phyloP scores from a whole-genome alignment of 371 early-diverging fungal species.

The Mortierella sp. region DNA sequence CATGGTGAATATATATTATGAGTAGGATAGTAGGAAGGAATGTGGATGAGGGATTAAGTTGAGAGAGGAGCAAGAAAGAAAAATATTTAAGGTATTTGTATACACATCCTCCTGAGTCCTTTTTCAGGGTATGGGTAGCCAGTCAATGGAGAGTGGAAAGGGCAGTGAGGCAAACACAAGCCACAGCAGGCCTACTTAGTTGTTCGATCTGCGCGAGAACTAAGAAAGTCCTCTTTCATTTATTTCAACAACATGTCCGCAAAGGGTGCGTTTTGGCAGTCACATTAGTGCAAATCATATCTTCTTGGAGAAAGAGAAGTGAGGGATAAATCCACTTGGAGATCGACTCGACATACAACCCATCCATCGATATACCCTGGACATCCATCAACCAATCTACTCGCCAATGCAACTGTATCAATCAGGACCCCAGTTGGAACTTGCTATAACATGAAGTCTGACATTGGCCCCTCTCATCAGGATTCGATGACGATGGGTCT shows the following conservation, averaged over 20 bases:
- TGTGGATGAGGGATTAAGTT: conserved; percentile 6
- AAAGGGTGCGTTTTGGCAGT: conserved; percentile 49
- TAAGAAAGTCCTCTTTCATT: conserved; percentile 44
- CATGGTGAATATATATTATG: conserved; percentile 20
- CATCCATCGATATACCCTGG: conserved; percentile 12
- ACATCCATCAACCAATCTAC: conserved; percentile 9
- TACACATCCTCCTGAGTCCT: too few relatives aligned
- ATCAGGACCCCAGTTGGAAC: too few relatives aligned
- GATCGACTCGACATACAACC: not conserved
- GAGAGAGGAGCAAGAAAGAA: not conserved
- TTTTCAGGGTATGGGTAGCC: not conserved
- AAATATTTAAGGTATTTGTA: too few relatives aligned
- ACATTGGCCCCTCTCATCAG: not conserved
- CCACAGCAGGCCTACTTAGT: conserved; percentile 6
- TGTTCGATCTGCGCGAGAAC: conserved; percentile 17
- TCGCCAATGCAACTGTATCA: not conserved
- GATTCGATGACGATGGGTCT: not conserved
- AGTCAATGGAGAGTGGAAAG: not conserved
- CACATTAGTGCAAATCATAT: conserved; percentile 9
- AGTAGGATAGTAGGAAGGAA: not conserved
- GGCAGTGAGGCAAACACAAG: conserved; percentile 12
- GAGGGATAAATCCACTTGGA: not conserved
- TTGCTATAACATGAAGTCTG: not conserved
- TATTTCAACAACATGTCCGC: conserved; percentile 45
- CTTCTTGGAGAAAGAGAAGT: not conserved